Evolutionary conservation across 805 yeast genomes (phyloP).

Genomic region (Candida tallmaniae): DNA sequence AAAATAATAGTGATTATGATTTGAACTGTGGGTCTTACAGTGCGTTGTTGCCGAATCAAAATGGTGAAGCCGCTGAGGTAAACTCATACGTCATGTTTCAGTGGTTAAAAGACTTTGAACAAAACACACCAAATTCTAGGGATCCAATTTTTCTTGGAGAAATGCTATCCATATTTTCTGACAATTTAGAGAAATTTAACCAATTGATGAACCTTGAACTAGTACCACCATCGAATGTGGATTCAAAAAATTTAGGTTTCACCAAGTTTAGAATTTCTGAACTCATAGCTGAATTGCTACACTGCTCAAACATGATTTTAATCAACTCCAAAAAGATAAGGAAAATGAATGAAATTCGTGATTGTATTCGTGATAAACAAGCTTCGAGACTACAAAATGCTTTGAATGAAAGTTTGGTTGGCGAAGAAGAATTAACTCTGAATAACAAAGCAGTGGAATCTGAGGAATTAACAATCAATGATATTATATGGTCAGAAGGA

Average conservation of each 20-base stretch:
- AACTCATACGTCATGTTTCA: slow-evolving; percentile 39
- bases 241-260: slow-evolving; percentile 66
- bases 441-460: slow-evolving; percentile 33
- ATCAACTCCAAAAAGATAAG: slow-evolving; percentile 76
- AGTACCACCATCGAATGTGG: slow-evolving; percentile 15
- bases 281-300: slow-evolving; percentile 87
- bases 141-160: slow-evolving; percentile 93
- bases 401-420: slow-evolving; percentile 21
- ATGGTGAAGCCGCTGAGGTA: slow-evolving; percentile 32
- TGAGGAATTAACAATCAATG: slow-evolving; percentile 36
- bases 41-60: slow-evolving; percentile 41
- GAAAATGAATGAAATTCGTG: slow-evolving; percentile 63
- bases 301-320: slow-evolving; percentile 95
- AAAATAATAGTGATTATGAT: slow-evolving; percentile 95
- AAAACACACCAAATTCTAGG: slow-evolving; percentile 88
- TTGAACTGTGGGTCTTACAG: slow-evolving; percentile 78
- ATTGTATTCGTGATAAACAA: slow-evolving; percentile 49
- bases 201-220: slow-evolving; percentile 46
- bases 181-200: slow-evolving; percentile 66
- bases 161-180: slow-evolving; percentile 72
- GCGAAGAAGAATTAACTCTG: not conserved
- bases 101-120: slow-evolving; percentile 52
- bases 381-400: slow-evolving; percentile 43
- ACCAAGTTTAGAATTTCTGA: slow-evolving; percentile 89
- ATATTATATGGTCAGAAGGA: slow-evolving; percentile 14